Percentiles rank a stretch among this genome's conserved stretches.
These are phyloP conservation scores for Arctium minus DNA, from an alignment of 129 eudicot genomes.

Conservation along the genomic window DNA sequence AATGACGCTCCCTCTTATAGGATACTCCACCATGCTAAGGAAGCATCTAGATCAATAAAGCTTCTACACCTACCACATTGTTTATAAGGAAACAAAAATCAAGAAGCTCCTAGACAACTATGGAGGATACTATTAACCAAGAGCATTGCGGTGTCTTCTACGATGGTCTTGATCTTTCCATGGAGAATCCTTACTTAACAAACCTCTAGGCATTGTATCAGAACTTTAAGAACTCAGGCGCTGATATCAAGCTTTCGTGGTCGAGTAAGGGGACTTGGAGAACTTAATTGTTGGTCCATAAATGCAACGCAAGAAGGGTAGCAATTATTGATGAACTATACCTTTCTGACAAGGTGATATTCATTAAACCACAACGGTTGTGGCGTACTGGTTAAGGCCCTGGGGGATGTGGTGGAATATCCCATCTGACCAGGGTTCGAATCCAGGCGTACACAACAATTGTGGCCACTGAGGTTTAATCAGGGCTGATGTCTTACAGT, in stretches of 20 bases:
- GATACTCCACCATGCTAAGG: not conserved
- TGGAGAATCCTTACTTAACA: not conserved
- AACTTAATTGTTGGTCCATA: not conserved
- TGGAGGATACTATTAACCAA: not conserved
- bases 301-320: not conserved
- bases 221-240: not conserved
- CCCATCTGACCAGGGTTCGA: too few species aligned
- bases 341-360: not conserved
- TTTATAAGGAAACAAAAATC: not conserved
- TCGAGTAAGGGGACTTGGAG: not conserved
- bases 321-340: not conserved
- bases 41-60: not conserved
- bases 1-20: not conserved
- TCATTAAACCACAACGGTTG: not conserved
- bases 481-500: too few species aligned
- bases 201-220: not conserved
- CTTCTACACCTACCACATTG: not conserved
- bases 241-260: not conserved
- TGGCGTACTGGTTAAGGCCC: too few species aligned
- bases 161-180: not conserved
- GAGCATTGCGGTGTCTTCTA: not conserved
- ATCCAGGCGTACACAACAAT: too few species aligned
- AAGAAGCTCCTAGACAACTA: not conserved
- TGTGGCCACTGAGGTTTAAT: too few species aligned
- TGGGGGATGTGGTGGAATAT: too few species aligned